Evolutionary conservation across 2,329 filamentous ascomycete genomes (phyloP), one percentile per base, ranked within the genome.

Genomic region (Colletotrichum gloeosporioides): DNA sequence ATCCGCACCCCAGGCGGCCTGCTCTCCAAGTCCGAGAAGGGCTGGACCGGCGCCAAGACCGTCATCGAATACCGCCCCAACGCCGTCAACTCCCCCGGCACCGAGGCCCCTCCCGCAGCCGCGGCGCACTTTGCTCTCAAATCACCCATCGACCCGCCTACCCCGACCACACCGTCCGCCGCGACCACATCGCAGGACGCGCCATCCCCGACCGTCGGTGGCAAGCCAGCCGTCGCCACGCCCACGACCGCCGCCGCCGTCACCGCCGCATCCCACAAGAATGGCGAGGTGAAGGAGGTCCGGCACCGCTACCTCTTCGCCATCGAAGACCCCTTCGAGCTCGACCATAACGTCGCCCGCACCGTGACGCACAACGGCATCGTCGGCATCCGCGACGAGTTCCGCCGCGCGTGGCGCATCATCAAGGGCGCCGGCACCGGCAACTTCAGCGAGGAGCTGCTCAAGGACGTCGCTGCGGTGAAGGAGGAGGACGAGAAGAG

Each of bases 241-340:
- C 18, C 59, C 16, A 69, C 62, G n/a, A 53, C n/a, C 13, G 71
- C 44, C 9, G 29, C 74, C 4, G 18, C 55, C 6, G 44, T 31
- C 18, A 66, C 62, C 5, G 49, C 68, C 12, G 76, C 80, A 18
- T 63, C 59, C 9, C 72, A 79, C 4, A 86, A 85, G 68, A 78
- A 82, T 13, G 81, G 81, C 7, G 87, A 90, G 36, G 81, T 90
- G 67, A 95, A 94, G 79, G 94, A 96, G 81, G 90, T 96, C 16
- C 91, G 94, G 3, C 92, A 96, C 81, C 92, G 95, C 15, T 98
- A 95, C 83, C 89, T 98, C 6, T 94, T 98, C 79, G 95, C 95
- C 36, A 96, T 98, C 76, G 96, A 98, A 82, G 96, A 98, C 82
- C 96, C 96, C 0, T 98, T 98, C 81, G 95, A 98, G 86, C 85